These are phyloP conservation scores for Gelatoporia subvermispora DNA, from an alignment of 768 basidiomycete species.

Conservation along the genomic window DNA sequence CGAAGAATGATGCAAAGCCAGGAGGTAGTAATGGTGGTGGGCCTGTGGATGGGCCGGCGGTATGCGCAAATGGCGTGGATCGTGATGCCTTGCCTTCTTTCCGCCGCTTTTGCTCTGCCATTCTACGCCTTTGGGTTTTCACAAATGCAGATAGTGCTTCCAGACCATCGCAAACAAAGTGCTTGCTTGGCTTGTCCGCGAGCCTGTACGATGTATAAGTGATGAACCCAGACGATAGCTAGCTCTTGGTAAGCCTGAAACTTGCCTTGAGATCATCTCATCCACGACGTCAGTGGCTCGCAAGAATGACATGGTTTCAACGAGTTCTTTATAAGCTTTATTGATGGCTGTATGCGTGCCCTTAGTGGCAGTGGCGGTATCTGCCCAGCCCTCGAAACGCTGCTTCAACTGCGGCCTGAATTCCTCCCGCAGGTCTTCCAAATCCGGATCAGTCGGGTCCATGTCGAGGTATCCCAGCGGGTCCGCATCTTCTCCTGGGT, in stretches of 20 bases:
- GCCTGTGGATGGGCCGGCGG: not conserved
- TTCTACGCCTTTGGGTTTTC: conserved; percentile 44
- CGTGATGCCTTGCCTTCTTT: not conserved
- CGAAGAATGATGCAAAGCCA: not conserved
- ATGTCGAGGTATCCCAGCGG: conserved; percentile 46
- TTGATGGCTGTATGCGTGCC: conserved; percentile 33
- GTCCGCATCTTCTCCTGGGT: conserved; percentile 40
- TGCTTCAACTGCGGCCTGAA: conserved; percentile 52
- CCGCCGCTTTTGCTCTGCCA: conserved; percentile 11
- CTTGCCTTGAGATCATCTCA: conserved; percentile 52
- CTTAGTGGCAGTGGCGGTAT: conserved; percentile 33
- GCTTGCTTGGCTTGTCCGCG: conserved; percentile 49
- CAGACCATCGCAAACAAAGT: conserved; percentile 47
- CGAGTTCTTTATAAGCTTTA: conserved; percentile 39
- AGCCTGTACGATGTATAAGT: conserved; percentile 33
- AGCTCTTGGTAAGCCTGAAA: conserved; percentile 2
- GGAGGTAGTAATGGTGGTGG: not conserved
- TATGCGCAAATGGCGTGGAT: not conserved
- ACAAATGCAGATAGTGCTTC: conserved; percentile 44
- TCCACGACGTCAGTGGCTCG: conserved; percentile 44
- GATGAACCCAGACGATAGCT: not conserved
- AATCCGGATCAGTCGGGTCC: conserved; percentile 47
- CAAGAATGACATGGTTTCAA: conserved; percentile 56
- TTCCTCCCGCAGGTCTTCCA: conserved; percentile 58
- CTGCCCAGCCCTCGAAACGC: conserved; percentile 55